phyloP scores from a whole-genome alignment of 2,329 filamentous ascomycete genomes.

The Ophiocordyceps unilateralis region DNA sequence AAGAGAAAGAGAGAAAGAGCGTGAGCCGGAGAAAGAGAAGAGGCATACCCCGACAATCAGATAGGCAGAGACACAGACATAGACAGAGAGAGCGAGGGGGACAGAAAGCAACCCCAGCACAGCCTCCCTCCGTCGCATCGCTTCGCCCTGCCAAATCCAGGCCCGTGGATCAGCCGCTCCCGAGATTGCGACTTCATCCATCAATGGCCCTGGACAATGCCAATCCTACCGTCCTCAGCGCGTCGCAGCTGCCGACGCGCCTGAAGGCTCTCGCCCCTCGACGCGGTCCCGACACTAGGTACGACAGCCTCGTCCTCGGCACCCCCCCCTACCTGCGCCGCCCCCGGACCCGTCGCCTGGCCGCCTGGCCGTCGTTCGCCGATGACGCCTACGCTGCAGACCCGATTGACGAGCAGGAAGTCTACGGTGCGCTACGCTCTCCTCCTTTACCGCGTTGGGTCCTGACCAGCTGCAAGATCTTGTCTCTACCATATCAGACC shows the following conservation, averaged over 20 bases:
- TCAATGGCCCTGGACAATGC: conserved; percentile 45
- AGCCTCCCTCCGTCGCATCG: neutral
- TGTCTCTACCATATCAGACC: conserved; percentile 86
- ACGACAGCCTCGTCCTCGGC: conserved; percentile 27
- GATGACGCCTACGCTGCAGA: conserved; percentile 50
- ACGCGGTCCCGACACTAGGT: conserved; percentile 27
- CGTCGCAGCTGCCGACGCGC: conserved; percentile 74
- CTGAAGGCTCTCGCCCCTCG: conserved; percentile 30
- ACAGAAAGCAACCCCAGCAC: too few relatives aligned
- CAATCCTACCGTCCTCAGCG: conserved; percentile 83
- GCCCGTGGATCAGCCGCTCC: neutral
- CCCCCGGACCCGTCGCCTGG: conserved; percentile 20
- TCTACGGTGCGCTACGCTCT: conserved; percentile 50
- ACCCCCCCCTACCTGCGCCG: conserved; percentile 25
- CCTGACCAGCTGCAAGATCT: conserved; percentile 43
- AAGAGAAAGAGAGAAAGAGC: too few relatives aligned
- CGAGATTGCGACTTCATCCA: neutral
- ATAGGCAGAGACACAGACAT: neutral
- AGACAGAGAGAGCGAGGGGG: neutral
- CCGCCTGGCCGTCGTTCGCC: conserved; percentile 14
- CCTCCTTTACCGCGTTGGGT: neutral
- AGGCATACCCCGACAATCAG: too few relatives aligned
- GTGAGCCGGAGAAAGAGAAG: too few relatives aligned
- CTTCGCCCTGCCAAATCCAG: neutral
- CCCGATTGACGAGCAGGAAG: conserved; percentile 91